These are phyloP conservation scores for Tilletia caries DNA, from an alignment of 1,284 basidiomycete genomes.

Conservation along the genomic window DNA sequence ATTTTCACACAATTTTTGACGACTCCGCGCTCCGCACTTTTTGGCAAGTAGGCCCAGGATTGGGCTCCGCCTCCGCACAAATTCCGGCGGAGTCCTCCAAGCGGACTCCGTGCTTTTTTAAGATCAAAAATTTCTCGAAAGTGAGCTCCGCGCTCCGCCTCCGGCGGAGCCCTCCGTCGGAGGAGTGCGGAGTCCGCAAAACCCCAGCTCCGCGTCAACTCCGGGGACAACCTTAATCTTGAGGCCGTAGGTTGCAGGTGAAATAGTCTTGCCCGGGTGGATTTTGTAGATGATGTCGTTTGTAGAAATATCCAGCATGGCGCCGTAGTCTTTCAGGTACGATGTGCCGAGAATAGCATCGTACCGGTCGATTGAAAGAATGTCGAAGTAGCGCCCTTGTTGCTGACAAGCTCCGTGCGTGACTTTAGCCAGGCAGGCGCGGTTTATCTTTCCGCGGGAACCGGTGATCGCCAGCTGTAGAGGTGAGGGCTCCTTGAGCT, in stretches of 20 bases:
- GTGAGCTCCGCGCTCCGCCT: too few relatives aligned
- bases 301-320: background rate
- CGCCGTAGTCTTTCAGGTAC: background rate
- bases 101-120: too few relatives aligned
- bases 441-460: background rate
- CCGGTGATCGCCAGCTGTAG: conserved; percentile 8
- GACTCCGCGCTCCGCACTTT: too few relatives aligned
- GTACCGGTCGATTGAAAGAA: background rate
- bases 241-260: background rate
- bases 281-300: background rate
- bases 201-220: too few relatives aligned
- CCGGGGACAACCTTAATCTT: too few relatives aligned
- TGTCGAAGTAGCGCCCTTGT: background rate
- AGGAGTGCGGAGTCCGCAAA: too few relatives aligned
- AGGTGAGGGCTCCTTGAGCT: background rate
- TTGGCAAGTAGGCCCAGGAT: too few relatives aligned
- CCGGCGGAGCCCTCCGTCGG: too few relatives aligned
- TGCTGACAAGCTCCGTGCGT: background rate
- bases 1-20: too few relatives aligned
- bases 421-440: background rate
- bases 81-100: too few relatives aligned
- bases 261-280: background rate
- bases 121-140: too few relatives aligned
- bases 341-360: conserved; percentile 4
- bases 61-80: too few relatives aligned